Percentiles rank a stretch among this genome's conserved stretches.
Evolutionary conservation across 805 yeast species (phyloP).

Genomic region (Kuraishia molischiana): DNA sequence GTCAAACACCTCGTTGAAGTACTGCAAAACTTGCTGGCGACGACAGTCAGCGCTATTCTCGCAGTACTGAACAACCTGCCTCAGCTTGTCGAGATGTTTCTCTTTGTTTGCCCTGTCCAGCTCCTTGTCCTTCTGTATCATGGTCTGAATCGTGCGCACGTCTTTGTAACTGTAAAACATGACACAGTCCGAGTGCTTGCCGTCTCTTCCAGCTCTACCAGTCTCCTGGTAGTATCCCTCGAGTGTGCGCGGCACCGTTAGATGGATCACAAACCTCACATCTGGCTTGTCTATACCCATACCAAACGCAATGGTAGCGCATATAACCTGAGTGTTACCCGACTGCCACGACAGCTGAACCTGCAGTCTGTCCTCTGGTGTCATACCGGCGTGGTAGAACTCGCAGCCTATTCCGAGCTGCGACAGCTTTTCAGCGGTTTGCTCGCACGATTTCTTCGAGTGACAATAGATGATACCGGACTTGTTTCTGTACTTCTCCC

Average conservation of each 20-base stretch:
- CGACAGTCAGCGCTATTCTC: conserved; percentile 89
- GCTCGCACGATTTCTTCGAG: conserved; percentile 83
- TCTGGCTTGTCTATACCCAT: conserved; percentile 99
- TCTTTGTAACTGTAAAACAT: conserved; percentile 77
- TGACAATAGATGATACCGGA: conserved; percentile 94
- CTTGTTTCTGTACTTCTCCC: conserved; percentile 36
- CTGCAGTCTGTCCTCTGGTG: conserved; percentile 54
- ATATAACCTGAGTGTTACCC: conserved; percentile 62
- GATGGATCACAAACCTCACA: conserved; percentile 85
- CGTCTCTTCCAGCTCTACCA: conserved; percentile 98
- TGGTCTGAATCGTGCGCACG: conserved; percentile 62
- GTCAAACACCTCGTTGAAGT: conserved; percentile 79
- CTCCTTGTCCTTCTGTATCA: conserved; percentile 71
- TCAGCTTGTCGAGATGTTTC: conserved; percentile 64
- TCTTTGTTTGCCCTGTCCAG: conserved; percentile 56
- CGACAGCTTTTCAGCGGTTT: conserved; percentile 51
- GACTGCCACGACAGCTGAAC: conserved; percentile 83
- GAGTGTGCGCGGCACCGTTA: conserved; percentile 77
- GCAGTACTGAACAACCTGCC: conserved; percentile 85
- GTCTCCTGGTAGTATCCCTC: conserved; percentile 98
- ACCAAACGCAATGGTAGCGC: conserved; percentile 98
- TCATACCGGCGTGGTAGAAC: conserved; percentile 94
- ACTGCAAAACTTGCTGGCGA: conserved; percentile 78
- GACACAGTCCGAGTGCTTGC: conserved; percentile 69
- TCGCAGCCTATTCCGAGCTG: conserved; percentile 57